Evolutionary conservation across 2,329 filamentous ascomycete genomes (phyloP).

Genomic region (Aspergillus spinulosporus): DNA sequence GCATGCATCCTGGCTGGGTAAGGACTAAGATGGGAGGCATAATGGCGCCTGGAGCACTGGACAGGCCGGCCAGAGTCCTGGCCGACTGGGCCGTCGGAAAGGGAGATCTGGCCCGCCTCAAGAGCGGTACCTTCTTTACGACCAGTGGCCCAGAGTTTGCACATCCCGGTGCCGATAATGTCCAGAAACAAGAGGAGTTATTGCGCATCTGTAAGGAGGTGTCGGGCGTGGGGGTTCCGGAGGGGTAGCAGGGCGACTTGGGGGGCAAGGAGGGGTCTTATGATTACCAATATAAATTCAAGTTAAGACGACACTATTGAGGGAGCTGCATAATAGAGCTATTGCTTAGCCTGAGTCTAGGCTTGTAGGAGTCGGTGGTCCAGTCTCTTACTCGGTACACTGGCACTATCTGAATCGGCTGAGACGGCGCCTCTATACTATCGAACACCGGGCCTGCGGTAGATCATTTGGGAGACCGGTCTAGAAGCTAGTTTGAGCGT

Average conservation of each 20-base stretch:
- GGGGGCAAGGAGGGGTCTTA: too few species aligned
- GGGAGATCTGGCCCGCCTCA: constrained; percentile 21
- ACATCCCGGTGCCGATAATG: constrained; percentile 29
- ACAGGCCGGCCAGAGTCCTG: constrained; percentile 51
- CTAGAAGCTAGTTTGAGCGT: too few species aligned
- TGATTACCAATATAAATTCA: too few species aligned
- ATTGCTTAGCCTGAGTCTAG: too few species aligned
- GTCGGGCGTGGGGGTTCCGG: not conserved
- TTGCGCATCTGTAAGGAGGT: constrained; percentile 17
- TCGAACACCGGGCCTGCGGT: too few species aligned
- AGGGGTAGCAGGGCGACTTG: not conserved
- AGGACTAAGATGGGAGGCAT: constrained; percentile 56
- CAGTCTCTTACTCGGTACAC: too few species aligned
- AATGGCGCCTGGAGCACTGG: constrained; percentile 50
- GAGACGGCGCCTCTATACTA: too few species aligned
- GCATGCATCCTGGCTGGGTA: constrained; percentile 57
- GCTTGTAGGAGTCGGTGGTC: too few species aligned
- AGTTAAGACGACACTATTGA: too few species aligned
- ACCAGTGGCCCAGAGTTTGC: constrained; percentile 24
- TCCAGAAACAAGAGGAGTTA: constrained; percentile 32
- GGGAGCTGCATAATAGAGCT: too few species aligned
- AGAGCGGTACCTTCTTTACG: constrained; percentile 25
- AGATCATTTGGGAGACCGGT: too few species aligned
- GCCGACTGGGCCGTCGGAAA: constrained; percentile 45
- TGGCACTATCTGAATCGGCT: too few species aligned